A percentile compares a stretch with the other conserved stretches of the same genome.
Conservation (phyloP, 169 alveolate genomes). For the Miamiensis avidus region DNA sequence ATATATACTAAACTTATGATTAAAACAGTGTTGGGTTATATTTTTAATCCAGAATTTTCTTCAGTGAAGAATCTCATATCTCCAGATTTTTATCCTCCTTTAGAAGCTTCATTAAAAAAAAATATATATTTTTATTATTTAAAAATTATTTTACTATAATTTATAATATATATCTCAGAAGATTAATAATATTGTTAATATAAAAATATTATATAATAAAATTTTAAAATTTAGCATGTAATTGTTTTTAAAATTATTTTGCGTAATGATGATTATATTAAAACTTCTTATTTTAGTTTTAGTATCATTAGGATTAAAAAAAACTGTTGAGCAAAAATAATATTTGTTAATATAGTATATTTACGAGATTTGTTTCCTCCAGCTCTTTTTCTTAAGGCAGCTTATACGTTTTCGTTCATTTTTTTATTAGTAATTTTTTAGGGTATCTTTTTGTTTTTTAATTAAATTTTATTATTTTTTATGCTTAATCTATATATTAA, state of each 20-base stretch:
- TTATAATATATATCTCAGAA: too few species aligned
- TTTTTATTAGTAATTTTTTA: too few species aligned
- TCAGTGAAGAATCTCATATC: constrained; percentile 52
- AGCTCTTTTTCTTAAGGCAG: constrained; percentile 25
- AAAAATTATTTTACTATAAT: neutral
- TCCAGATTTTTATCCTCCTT: neutral
- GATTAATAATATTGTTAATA: too few species aligned
- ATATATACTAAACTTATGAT: constrained; percentile 56
- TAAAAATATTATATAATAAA: too few species aligned
- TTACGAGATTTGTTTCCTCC: constrained; percentile 23
- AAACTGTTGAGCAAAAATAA: too few species aligned
- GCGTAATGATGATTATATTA: too few species aligned
- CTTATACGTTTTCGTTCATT: neutral
- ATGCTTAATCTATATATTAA: neutral
- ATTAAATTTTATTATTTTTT: too few species aligned
- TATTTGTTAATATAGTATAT: too few species aligned
- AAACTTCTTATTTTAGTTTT: too few species aligned
- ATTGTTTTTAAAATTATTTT: too few species aligned
- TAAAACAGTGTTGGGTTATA: constrained; percentile 64
- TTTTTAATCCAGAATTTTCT: constrained; percentile 54
- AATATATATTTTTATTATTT: neutral
- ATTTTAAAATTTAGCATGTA: too few species aligned
- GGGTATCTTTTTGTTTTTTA: neutral
- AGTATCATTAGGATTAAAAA: too few species aligned
- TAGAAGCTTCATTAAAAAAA: neutral